A percentile compares a stretch with the other conserved stretches of the same genome.
Conservation (phyloP, 441 rosid genomes). For the Populus trichocarpa region DNA sequence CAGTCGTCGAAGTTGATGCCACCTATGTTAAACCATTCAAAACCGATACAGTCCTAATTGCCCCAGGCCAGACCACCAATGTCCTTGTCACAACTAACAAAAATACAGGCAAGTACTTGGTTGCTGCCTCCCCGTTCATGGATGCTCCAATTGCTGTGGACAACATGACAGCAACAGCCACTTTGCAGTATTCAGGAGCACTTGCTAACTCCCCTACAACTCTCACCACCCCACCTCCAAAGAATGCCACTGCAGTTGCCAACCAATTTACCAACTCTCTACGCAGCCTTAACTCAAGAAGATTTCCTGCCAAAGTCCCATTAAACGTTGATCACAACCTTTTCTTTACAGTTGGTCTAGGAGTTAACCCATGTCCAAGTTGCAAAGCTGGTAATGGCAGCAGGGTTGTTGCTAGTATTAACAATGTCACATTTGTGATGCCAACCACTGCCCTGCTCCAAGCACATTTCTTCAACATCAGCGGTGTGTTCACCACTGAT, state of each 20-base stretch:
- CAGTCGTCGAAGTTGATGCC: conserved; percentile 91
- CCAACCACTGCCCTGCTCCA: conserved; percentile 72
- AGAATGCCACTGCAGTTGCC: conserved; percentile 69
- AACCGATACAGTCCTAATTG: conserved; percentile 53
- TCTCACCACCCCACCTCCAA: conserved; percentile 54
- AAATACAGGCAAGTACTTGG: conserved; percentile 53
- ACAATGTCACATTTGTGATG: conserved; percentile 83
- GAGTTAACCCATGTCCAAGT: conserved; percentile 63
- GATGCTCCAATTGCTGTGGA: conserved; percentile 69
- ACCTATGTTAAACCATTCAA: conserved; percentile 77
- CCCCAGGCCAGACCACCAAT: conserved; percentile 92
- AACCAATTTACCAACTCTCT: conserved; percentile 52
- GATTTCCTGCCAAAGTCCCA: conserved; percentile 70
- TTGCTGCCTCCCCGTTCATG: conserved; percentile 84
- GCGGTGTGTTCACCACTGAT: conserved; percentile 75
- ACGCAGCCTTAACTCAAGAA: conserved; percentile 67
- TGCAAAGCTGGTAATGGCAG: conserved; percentile 77
- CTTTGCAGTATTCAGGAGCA: conserved; percentile 61
- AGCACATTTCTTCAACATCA: conserved; percentile 71
- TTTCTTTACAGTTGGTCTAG: conserved; percentile 65
- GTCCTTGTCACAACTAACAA: conserved; percentile 58
- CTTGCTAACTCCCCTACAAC: conserved; percentile 42
- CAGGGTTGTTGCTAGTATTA: conserved; percentile 67
- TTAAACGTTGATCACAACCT: conserved; percentile 60
- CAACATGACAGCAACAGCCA: conserved; percentile 71